Evolutionary conservation across 129 eudicot species (phyloP).

Genomic region (Gnaphalium uliginosum): DNA sequence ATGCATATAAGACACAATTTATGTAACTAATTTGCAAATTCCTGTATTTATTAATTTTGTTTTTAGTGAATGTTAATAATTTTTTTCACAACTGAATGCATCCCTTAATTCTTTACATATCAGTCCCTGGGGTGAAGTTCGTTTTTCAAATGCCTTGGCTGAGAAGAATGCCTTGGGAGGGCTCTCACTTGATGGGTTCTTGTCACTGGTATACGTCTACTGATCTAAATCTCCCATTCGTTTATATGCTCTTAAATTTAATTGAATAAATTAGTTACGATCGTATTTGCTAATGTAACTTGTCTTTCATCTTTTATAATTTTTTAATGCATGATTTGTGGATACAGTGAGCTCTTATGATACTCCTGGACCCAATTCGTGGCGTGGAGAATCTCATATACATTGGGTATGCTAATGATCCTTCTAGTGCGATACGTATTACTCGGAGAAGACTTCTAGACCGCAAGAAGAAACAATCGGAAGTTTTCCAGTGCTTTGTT

Average conservation of each 20-base stretch:
- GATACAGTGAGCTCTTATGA: slow-evolving; percentile 95
- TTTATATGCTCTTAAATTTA: too few species aligned
- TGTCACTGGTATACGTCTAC: slow-evolving; percentile 58
- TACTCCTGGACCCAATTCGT: slow-evolving; percentile 69
- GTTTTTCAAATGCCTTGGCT: slow-evolving; percentile 60
- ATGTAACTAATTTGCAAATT: too few species aligned
- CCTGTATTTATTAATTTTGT: too few species aligned
- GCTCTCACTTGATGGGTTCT: slow-evolving; percentile 67
- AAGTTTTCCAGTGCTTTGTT: slow-evolving; percentile 88
- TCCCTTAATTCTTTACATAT: neutral
- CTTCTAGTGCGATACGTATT: slow-evolving; percentile 72
- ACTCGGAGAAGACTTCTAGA: slow-evolving; percentile 69
- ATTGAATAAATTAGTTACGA: too few species aligned
- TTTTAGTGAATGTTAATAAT: too few species aligned
- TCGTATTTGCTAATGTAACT: too few species aligned
- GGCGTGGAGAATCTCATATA: slow-evolving; percentile 85
- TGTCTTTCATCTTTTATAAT: too few species aligned
- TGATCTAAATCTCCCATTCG: too few species aligned
- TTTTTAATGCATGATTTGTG: neutral
- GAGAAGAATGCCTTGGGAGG: slow-evolving; percentile 81
- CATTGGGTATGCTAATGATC: slow-evolving; percentile 78
- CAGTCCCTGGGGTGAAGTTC: slow-evolving; percentile 91
- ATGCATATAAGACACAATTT: too few species aligned
- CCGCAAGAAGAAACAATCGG: slow-evolving; percentile 85
- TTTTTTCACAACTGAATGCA: too few species aligned